Evolutionary conservation across 73 alveolate genomes (phyloP).

Genomic region (Paramecium sexaurelia): DNA sequence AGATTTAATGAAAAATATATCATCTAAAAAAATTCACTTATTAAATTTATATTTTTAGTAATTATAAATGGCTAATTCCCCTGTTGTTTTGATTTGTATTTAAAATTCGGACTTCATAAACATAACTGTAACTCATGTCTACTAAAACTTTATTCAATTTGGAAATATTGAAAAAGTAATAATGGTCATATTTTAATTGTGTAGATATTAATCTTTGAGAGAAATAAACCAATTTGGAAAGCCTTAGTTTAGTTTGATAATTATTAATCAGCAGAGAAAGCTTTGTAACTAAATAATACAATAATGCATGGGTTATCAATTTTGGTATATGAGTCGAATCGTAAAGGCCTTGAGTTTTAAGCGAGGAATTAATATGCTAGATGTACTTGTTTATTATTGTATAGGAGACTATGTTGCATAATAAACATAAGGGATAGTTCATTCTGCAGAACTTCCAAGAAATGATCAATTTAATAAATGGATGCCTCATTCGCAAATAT

Average conservation of each 20-base stretch:
- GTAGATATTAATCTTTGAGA: constrained; percentile 25
- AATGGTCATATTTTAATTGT: neutral
- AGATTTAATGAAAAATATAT: too few species aligned
- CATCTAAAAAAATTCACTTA: neutral
- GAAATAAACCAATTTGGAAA: constrained; percentile 59
- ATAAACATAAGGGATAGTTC: neutral
- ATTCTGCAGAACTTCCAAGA: neutral
- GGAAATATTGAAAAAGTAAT: constrained; percentile 42
- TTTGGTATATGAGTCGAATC: constrained; percentile 15
- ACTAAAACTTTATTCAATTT: neutral
- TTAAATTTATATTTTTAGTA: neutral
- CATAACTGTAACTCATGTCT: constrained; percentile 30
- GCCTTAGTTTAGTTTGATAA: constrained; percentile 18
- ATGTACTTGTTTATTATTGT: neutral
- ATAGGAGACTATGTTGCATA: neutral
- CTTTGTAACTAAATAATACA: neutral
- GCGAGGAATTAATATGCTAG: constrained; percentile 45
- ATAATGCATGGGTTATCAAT: constrained; percentile 47
- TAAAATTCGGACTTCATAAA: constrained; percentile 44
- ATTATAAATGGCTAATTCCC: neutral
- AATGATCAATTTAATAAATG: neutral
- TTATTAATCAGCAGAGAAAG: neutral
- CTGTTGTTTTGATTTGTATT: constrained; percentile 32
- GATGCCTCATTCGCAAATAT: neutral
- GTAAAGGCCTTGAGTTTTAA: constrained; percentile 30